These are phyloP conservation scores for Starmerella apicola DNA, from an alignment of 805 yeast species.

Conservation along the genomic window DNA sequence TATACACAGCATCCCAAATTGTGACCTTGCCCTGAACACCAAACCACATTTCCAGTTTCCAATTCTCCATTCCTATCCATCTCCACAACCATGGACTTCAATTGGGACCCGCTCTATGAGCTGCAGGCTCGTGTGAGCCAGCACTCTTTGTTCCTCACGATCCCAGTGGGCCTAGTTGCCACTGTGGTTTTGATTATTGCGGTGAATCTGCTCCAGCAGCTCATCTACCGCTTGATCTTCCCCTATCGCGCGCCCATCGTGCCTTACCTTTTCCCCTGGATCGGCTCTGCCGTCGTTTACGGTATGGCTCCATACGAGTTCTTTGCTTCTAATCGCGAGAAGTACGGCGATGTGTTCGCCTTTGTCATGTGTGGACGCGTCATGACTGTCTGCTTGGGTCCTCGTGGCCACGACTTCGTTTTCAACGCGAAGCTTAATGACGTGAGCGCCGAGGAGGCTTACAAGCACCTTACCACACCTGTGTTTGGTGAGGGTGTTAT, in stretches of 20 bases:
- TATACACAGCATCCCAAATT: no score
- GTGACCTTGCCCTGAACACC: no score
- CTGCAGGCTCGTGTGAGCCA: slow-evolving; percentile 2
- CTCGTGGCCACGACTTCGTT: slow-evolving; percentile 94
- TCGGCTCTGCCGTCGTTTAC: slow-evolving; percentile 78
- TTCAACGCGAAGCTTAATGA: slow-evolving; percentile 79
- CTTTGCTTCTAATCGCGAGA: slow-evolving; percentile 61
- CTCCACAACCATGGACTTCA: background rate
- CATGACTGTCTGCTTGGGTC: slow-evolving; percentile 94
- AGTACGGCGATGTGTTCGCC: slow-evolving; percentile 88
- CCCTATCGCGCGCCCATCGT: slow-evolving; percentile 80
- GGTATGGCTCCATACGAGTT: slow-evolving; percentile 92
- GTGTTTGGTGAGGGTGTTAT: slow-evolving; percentile 96
- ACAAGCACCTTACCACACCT: slow-evolving; percentile 95
- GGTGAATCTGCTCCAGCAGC: slow-evolving; percentile 27
- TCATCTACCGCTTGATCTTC: slow-evolving; percentile 23
- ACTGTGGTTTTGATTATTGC: slow-evolving; percentile 17
- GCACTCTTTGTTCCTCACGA: slow-evolving; percentile 9
- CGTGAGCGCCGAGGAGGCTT: slow-evolving; percentile 94
- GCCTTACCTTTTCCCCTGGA: slow-evolving; percentile 88
- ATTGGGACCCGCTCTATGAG: background rate
- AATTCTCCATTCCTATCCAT: background rate
- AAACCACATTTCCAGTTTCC: background rate
- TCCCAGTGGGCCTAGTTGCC: slow-evolving; percentile 20
- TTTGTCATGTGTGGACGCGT: slow-evolving; percentile 78